Percentiles rank a stretch among this genome's conserved stretches.
Conservation (phyloP, 108 stramenopile species). For the Skeletonema grethae region DNA sequence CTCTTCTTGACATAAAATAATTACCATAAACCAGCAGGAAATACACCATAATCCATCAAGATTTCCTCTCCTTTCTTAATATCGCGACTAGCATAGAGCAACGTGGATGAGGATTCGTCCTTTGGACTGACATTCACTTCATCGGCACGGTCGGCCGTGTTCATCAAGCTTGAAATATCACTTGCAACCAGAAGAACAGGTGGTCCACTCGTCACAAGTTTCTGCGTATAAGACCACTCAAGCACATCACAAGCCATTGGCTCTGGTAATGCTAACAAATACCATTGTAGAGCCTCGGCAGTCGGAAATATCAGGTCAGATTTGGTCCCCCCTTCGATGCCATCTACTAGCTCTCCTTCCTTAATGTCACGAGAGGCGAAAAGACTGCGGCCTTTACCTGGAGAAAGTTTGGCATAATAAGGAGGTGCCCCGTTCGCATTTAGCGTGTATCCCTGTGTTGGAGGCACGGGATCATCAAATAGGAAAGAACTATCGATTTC, state of each 20-base stretch:
- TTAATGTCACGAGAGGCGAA: constrained; percentile 58
- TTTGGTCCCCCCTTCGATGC: constrained; percentile 6
- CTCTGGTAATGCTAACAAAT: constrained; percentile 17
- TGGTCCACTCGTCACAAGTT: constrained; percentile 10
- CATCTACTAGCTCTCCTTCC: constrained; percentile 34
- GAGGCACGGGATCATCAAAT: neutral
- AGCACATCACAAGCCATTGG: constrained; percentile 35
- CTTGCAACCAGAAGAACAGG: neutral
- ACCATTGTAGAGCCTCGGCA: constrained; percentile 4
- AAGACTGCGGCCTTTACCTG: constrained; percentile 57
- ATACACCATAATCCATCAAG: constrained; percentile 62
- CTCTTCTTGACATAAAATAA: neutral
- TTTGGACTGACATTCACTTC: neutral
- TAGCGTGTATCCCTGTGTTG: constrained; percentile 4
- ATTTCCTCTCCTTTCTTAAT: constrained; percentile 66
- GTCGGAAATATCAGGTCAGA: constrained; percentile 6
- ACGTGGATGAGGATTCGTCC: constrained; percentile 19
- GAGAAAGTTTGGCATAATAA: constrained; percentile 8
- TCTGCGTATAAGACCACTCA: constrained; percentile 35
- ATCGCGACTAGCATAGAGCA: constrained; percentile 53
- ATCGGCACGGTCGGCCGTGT: neutral
- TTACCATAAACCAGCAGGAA: neutral
- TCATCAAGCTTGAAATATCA: constrained; percentile 9
- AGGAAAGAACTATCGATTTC: neutral
- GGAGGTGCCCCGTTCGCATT: constrained; percentile 3